Evolutionary conservation across 257 asterid species (phyloP), one percentile per base, ranked within the genome.

Genomic region (Jaltomata sinuosa): DNA sequence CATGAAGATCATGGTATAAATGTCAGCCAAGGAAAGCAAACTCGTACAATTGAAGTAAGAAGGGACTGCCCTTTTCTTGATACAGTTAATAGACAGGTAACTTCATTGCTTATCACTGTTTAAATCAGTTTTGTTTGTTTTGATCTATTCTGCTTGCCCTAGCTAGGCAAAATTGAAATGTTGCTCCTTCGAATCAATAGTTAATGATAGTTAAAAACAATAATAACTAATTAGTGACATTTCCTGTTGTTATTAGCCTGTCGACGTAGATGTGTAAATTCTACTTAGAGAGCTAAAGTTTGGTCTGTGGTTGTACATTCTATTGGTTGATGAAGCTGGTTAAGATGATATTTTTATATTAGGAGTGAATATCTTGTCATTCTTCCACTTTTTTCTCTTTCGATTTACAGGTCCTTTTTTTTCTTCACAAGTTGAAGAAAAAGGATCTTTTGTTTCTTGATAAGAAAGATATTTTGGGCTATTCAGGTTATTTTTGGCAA

Each of bases 61-160:
- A 88, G 98, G 89, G 98, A 93, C 87, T 96, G 99, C 84, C 99
- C 98, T 27, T 94, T 92, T 86, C 99, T 96, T 29, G 97, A 96
- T 55, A 96, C 98, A 42, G 97, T 94, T 78, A 94, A 94, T 88
- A 91, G 99, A 86, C 99, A 94, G 99, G 99, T 27, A 61, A 61
- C 27, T 61, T 95, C 31, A 80, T 36, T 79, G 22, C 84, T 14
- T 21, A 54, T 64, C 78, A 45, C 32, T 85, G 83, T 77, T 53
- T 53, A 11, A 57, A 16, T 52, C 14, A 2, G 22, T 53, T n/a
- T 79, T 53, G 36, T 55, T 55, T 55, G 64, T 29, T 55, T 12
- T 22, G 11, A 21, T 55, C 59, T 47, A 47, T 47, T 47, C 16
- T 11, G 16, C 16, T 47, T 47, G 52, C 16, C 16, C 52, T 10